Evolutionary conservation across 805 yeast genomes (phyloP).

Genomic region (Saccharomycopsis babjevae): DNA sequence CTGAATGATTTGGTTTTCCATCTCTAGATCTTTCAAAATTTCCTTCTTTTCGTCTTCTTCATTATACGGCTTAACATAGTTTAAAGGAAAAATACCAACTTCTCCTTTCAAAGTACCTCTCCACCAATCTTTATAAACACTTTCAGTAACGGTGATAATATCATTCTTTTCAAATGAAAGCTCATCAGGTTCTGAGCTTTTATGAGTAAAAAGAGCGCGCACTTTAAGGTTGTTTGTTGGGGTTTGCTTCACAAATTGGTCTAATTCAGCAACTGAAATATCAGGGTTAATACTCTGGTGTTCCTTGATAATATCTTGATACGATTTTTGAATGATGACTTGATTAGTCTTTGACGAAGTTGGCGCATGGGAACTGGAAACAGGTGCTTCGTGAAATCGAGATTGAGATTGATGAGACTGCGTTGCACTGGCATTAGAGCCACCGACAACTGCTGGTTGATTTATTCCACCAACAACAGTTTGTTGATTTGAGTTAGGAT

Average conservation of each 20-base stretch:
- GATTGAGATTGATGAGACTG: not conserved
- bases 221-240: conserved; percentile 48
- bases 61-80: conserved; percentile 74
- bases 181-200: conserved; percentile 75
- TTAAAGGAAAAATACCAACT: conserved; percentile 84
- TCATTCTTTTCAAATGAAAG: conserved; percentile 82
- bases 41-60: conserved; percentile 52
- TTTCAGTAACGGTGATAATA: conserved; percentile 74
- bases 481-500: not conserved
- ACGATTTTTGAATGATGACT: conserved; percentile 5
- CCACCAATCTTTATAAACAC: conserved; percentile 93
- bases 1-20: conserved; percentile 44
- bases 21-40: conserved; percentile 35
- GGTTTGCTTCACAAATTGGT: conserved; percentile 21
- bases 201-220: conserved; percentile 74
- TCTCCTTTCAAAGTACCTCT: conserved; percentile 75
- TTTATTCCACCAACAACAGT: not conserved
- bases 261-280: conserved; percentile 16
- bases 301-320: conserved; percentile 9
- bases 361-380: conserved; percentile 16
- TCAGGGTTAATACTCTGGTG: conserved; percentile 12
- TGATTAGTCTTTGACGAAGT: conserved; percentile 18
- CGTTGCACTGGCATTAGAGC: not conserved
- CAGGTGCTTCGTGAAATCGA: conserved; percentile 6
- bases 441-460: not conserved